Evolutionary conservation across 192 early-diverging fungal species (phyloP).

Genomic region (Lobosporangium transversale): DNA sequence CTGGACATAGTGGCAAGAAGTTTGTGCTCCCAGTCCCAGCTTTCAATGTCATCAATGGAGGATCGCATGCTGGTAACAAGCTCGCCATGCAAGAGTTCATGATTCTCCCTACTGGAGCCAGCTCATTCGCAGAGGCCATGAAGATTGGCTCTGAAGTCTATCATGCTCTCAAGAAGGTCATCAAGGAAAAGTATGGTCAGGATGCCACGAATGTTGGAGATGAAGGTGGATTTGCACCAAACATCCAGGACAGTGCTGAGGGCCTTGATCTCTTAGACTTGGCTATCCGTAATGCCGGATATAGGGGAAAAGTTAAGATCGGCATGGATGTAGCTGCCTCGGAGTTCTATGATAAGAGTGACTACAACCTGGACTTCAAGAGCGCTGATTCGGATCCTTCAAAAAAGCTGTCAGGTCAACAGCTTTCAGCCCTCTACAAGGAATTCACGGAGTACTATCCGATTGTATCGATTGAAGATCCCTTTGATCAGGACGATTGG

Average conservation of each 20-base stretch:
- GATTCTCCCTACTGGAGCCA: constrained; percentile 97
- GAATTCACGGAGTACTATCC: constrained; percentile 86
- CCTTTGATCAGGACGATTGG: constrained; percentile 99
- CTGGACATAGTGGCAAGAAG: constrained; percentile 77
- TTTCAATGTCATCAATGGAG: constrained; percentile 99
- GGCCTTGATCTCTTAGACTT: constrained; percentile 90
- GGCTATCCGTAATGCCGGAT: constrained; percentile 95
- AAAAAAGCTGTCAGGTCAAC: constrained; percentile 74
- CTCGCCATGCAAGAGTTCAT: constrained; percentile 99
- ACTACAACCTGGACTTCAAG: constrained; percentile 99
- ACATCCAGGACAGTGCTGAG: constrained; percentile 97
- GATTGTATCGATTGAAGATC: constrained; percentile 97
- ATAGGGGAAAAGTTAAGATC: constrained; percentile 95
- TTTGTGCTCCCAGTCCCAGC: constrained; percentile 96
- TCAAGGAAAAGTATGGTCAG: constrained; percentile 99
- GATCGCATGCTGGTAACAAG: constrained; percentile 99
- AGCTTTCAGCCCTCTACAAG: constrained; percentile 86
- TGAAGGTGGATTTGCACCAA: constrained; percentile 99
- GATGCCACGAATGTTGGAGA: constrained; percentile 99
- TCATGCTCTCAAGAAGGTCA: constrained; percentile 95
- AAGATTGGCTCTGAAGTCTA: constrained; percentile 98
- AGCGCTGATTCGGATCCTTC: constrained; percentile 82
- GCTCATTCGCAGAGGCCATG: constrained; percentile 95
- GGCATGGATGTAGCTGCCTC: constrained; percentile 99
- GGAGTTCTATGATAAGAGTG: constrained; percentile 95